Base-by-base conservation (phyloP, 768 basidiomycete genomes). In the Multifurca ochricompacta region DNA sequence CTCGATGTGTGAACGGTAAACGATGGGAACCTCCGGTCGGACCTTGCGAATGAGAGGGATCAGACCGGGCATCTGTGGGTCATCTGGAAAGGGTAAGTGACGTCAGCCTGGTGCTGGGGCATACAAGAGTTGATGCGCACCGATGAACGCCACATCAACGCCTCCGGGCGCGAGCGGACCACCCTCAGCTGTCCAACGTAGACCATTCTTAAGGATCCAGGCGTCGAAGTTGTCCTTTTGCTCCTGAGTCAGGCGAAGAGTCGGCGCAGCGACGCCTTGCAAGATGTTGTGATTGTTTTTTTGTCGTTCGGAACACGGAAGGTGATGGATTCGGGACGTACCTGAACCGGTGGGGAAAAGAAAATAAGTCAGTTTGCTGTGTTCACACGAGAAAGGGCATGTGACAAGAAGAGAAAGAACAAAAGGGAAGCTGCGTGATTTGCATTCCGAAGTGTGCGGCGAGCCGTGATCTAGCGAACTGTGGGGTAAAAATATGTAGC, bases 1-100 rank as follows among this genome's bases (percentile, higher is more conserved):
- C 73, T 97, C 92, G 58, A 96, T 96, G 74, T 96, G 93, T 48
- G 91, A 95, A 41, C 93, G 84, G 68, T 94, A 97, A 60, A 94
- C 74, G 65, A 96, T 91, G 49, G 92, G 92, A 43, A 93, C 73
- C 23, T 86, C 83, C 2, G 92, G 91, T 54, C 87, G 78, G 50
- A 84, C 73, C 72, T 86, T 85, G 67, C 81, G 83, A 76, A 96
- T 95, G 61, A 93, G 76, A 6, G 94, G 94, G 67, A 97, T 94
- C 50, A 96, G 77, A 45, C 91, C 91, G 37, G 91, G 88, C 82
- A 96, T 91, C 69, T 91, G 87, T n/a, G 88, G 88, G 69, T 91
- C 88, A 70, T 91, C 87, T 78, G 56, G 71, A 49, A 19, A 36
- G 36, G 19, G n/a, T n/a, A 47, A 49, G 28, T 28, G 19, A 39